Base-by-base conservation (phyloP, 1,284 basidiomycete genomes). In the Amylostereum areolatum region DNA sequence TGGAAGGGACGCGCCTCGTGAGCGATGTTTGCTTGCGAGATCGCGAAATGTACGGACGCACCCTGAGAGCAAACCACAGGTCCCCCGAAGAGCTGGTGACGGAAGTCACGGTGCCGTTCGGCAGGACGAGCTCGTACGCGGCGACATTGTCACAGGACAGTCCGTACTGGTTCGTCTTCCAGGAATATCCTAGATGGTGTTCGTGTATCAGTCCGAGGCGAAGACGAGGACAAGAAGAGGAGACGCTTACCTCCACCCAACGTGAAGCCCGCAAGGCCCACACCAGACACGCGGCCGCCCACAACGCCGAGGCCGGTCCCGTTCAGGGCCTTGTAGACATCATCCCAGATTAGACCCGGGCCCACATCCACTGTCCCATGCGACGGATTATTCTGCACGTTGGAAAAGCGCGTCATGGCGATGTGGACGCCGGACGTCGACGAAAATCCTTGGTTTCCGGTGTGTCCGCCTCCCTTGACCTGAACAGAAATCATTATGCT, bases 351-450 rank as follows among this genome's bases (percentile, higher is more conserved):
- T 7, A 78, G 56, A 7, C 80, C 80, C 3, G 77, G 60, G 0
- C 81, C 81, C 24, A 82, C 58, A 0, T 63, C 66, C 1, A 64
- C 77, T 0, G 70, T 75, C 48, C 70, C 65, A 1, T 67, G 54
- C 0, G 51, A 50, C 2, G 63, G 49, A 46, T 77, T 57, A 46
- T 80, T 78, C 5, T 54, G 62, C 9, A 79, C 66, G 0, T 74
- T 60, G 1, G 68, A 69, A 58, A 82, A 81, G 4, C 69, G 65
- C 29, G 55, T 62, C 78, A 84, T 75, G 2, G 74, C 62, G 47
- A 84, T 78, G 0, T 78, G 77, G 3, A 84, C 71, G 5, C 80
- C 81, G 0, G 58, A 55, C 2, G 81, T 81, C 0, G 78, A 80
- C 2, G 78, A 72, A 52, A 78, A 79, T 1, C 71, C 72, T 0